phyloP scores from a whole-genome alignment of 2,329 filamentous ascomycete genomes.

The Fusarium agapanthi region DNA sequence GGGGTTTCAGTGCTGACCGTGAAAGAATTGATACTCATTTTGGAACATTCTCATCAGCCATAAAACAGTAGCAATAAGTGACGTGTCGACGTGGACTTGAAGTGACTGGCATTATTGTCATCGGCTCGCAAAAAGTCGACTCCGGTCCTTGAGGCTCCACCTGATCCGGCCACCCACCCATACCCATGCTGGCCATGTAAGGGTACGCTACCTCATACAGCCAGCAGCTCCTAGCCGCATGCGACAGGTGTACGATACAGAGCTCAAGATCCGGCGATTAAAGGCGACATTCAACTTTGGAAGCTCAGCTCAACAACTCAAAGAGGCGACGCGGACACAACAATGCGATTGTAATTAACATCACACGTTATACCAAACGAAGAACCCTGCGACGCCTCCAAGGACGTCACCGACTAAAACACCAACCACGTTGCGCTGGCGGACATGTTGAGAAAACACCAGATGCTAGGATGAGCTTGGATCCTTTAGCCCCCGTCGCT shows the following conservation, averaged over 20 bases:
- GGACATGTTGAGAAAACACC: conserved; percentile 47
- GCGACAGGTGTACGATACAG: conserved; percentile 43
- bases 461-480: conserved; percentile 79
- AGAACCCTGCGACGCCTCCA: conserved; percentile 14
- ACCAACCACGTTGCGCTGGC: conserved; percentile 29
- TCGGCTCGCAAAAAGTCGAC: conserved; percentile 44
- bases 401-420: conserved; percentile 28
- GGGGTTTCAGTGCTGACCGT: not conserved
- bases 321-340: conserved; percentile 2
- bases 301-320: conserved; percentile 2
- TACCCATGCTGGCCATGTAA: too few species aligned
- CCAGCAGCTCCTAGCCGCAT: conserved; percentile 41
- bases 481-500: conserved; percentile 89
- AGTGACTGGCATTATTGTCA: conserved; percentile 6
- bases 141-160: conserved; percentile 38
- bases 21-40: not conserved
- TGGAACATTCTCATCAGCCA: too few species aligned
- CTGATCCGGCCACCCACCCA: conserved; percentile 24
- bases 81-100: conserved; percentile 7
- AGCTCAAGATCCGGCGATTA: conserved; percentile 28
- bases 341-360: conserved; percentile 28
- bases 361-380: not conserved
- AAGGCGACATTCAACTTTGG: conserved; percentile 3
- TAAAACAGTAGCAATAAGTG: not conserved
- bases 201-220: conserved; percentile 26